These are phyloP conservation scores for Salmacisia buchloeana DNA, from an alignment of 1,284 basidiomycete genomes.

Conservation along the genomic window DNA sequence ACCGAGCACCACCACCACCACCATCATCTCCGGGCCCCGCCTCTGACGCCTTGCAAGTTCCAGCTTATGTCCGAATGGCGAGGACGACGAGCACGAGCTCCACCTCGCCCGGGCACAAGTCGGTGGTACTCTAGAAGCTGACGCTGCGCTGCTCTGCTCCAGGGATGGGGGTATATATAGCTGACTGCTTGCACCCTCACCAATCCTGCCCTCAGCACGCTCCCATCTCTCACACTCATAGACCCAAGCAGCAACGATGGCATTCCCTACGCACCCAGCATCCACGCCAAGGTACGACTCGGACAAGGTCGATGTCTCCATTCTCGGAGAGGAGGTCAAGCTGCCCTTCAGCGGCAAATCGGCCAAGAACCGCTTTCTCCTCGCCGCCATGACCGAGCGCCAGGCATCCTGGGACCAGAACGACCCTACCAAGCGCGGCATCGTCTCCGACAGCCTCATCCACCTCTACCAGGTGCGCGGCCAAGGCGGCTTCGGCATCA, in stretches of 20 bases:
- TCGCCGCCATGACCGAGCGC: constrained; percentile 44
- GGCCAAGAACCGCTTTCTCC: constrained; percentile 17
- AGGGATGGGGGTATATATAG: too few relatives aligned
- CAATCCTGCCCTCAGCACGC: background rate
- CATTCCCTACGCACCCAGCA: background rate
- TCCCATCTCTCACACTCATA: background rate
- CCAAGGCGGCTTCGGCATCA: constrained; percentile 37
- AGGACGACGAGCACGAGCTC: too few relatives aligned
- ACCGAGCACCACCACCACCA: too few relatives aligned
- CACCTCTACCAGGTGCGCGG: constrained; percentile 42
- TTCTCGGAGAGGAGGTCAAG: background rate
- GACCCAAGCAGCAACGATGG: background rate
- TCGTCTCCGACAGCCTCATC: constrained; percentile 33
- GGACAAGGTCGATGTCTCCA: background rate
- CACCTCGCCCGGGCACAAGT: too few relatives aligned
- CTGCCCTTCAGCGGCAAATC: constrained; percentile 4
- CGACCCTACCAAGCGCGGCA: constrained; percentile 38
- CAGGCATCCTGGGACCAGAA: constrained; percentile 36
- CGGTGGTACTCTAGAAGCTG: too few relatives aligned
- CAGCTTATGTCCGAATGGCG: too few relatives aligned
- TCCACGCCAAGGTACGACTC: background rate
- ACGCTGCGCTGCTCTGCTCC: too few relatives aligned
- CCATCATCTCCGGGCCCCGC: too few relatives aligned
- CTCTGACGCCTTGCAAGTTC: too few relatives aligned
- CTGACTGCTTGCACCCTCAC: background rate